phyloP scores from a whole-genome alignment of 192 early-diverging fungal genomes.

The Diversispora epigaea region DNA sequence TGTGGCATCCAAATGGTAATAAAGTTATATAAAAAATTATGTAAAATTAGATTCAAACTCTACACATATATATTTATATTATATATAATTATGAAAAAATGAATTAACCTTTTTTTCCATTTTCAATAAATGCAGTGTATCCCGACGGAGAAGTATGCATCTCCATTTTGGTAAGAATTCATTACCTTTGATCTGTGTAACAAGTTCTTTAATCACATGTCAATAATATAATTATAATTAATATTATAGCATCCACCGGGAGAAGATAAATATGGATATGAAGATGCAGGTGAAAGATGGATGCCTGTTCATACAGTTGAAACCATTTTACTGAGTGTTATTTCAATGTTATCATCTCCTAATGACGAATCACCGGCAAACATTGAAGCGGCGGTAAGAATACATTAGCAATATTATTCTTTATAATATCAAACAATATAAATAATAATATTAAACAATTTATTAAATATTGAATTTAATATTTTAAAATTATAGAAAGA shows the following conservation, averaged over 20 bases:
- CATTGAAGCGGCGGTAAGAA: slow-evolving; percentile 85
- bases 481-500: slow-evolving; percentile 59
- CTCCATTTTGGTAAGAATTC: slow-evolving; percentile 81
- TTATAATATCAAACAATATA: not conserved
- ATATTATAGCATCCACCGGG: slow-evolving; percentile 62
- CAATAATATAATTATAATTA: not conserved
- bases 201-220: not conserved
- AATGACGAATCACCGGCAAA: slow-evolving; percentile 97
- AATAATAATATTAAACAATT: not conserved
- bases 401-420: not conserved
- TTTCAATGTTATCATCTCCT: slow-evolving; percentile 87
- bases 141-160: slow-evolving; percentile 91
- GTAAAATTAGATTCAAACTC: not conserved
- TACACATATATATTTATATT: not conserved
- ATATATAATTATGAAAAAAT: not conserved
- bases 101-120: not conserved
- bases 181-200: not conserved
- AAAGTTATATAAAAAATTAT: not conserved
- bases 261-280: slow-evolving; percentile 93
- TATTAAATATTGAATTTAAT: not conserved
- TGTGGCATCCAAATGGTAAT: slow-evolving; percentile 92
- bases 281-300: slow-evolving; percentile 89
- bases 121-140: slow-evolving; percentile 59
- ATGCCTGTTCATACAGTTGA: slow-evolving; percentile 94
- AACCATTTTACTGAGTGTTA: slow-evolving; percentile 86